These are phyloP conservation scores for Alternaria novae-zelandiae DNA, from an alignment of 2,329 filamentous ascomycete species.

Conservation along the genomic window DNA sequence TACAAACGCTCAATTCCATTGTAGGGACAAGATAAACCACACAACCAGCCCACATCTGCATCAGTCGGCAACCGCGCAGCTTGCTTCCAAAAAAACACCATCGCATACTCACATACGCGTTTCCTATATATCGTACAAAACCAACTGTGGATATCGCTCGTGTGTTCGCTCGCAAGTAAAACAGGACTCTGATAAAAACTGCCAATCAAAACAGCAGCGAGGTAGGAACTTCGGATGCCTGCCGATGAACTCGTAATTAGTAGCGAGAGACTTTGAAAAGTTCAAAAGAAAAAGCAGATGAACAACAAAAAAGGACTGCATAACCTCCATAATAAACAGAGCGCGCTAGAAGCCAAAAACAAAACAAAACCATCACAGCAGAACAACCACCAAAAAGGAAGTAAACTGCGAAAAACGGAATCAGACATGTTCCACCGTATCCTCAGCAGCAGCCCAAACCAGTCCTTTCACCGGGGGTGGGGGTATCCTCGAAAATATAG, in stretches of 20 bases:
- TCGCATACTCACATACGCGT: not conserved
- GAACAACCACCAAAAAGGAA: not conserved
- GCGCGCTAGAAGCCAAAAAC: not conserved
- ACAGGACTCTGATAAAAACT: not conserved
- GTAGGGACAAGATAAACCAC: not conserved
- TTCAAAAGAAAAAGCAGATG: not conserved
- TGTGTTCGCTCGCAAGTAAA: not conserved
- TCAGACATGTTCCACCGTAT: not conserved
- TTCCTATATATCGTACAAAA: not conserved
- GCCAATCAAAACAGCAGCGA: not conserved
- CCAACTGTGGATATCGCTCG: not conserved
- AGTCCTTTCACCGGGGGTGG: not conserved
- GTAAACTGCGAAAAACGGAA: not conserved
- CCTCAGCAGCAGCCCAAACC: not conserved
- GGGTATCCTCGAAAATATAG: slow-evolving; percentile 10
- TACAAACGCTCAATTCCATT: not conserved
- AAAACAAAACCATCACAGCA: not conserved
- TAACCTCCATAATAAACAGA: not conserved
- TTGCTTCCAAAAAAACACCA: not conserved
- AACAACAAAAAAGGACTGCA: not conserved
- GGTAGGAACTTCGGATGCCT: not conserved
- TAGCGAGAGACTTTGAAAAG: slow-evolving; percentile 8
- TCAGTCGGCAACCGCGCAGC: not conserved
- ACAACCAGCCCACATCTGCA: not conserved
- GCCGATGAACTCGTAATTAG: slow-evolving; percentile 7